Base-by-base conservation (phyloP, 2,329 filamentous ascomycete species). In the Cladophialophora bantiana region DNA sequence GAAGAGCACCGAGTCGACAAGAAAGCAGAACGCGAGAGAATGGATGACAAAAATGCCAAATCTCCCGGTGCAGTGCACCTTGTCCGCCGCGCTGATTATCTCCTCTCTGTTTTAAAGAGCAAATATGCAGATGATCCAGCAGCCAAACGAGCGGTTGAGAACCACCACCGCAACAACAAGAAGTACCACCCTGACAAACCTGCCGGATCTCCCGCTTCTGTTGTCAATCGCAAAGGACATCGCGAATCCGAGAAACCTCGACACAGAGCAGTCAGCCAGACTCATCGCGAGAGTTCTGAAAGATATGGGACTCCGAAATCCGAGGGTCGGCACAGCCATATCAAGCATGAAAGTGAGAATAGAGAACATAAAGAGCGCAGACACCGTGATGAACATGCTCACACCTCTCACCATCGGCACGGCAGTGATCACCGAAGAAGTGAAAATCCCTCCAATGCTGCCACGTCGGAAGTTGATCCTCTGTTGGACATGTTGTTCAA, bases 1-100 rank as follows among this genome's bases (percentile, higher is more conserved):
- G 95, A 99, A 77, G 96, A 99, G 78, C 94, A 98, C 77, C 91
- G 94, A n/a, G 94, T 98, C 18, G 95, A 96, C 78, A 95, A 96
- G 81, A 98, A 98, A 77, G 94, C 95, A 74, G 93, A 97, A 78
- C 90, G 95, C 40, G 92, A 93, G 74, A 87, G 83, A 15, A 90
- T 92, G 18, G 81, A 87, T 70, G 88, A 88, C 74, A 81, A 81
- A 66, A 74, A 79, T 34, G 81, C 80, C 40, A 96, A 96, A 75
- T 96, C 94, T 2, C 95, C 95, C 3, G 95, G 95, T n/a, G 94
- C 95, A 26, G 95, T 99, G 34, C 95, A 99, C 77, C 88, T 99
- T 53, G 94, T 98, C 62, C 92, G 95, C 56, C 91, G 95, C 66
- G 92, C 94, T 9, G 95, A 98, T 75, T 99, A 99, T 76, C 86